A percentile compares a stretch with the other conserved stretches of the same genome.
Conservation (phyloP, 108 stramenopile species). For the Fragilaria crotonensis region DNA sequence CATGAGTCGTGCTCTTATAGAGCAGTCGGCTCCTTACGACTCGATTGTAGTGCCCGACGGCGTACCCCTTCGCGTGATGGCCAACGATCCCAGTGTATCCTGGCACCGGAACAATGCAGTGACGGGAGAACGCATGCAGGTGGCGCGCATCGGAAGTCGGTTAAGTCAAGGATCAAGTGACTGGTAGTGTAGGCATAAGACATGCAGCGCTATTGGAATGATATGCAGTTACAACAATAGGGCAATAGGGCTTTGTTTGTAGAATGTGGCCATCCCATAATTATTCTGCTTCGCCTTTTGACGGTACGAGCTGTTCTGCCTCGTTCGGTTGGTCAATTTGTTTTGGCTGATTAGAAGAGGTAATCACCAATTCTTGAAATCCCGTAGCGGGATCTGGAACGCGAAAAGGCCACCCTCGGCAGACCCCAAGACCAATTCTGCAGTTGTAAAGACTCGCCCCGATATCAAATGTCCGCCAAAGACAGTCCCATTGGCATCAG, state of each 20-base stretch:
- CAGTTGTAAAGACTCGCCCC: slow-evolving; percentile 65
- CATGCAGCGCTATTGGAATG: no score
- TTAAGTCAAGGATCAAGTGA: slow-evolving; percentile 47
- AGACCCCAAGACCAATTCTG: slow-evolving; percentile 68
- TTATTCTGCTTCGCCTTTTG: no score
- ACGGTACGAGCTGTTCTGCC: no score
- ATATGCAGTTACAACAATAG: no score
- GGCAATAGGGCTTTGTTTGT: no score
- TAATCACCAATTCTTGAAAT: slow-evolving; percentile 47
- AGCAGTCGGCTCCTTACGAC: slow-evolving; percentile 32
- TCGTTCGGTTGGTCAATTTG: no score
- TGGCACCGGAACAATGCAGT: slow-evolving; percentile 65
- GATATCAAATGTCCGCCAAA: slow-evolving; percentile 73
- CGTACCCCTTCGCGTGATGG: slow-evolving; percentile 61
- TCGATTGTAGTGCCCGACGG: slow-evolving; percentile 5
- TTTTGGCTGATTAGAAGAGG: no score
- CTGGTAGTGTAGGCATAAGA: no score
- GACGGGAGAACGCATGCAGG: slow-evolving; percentile 40
- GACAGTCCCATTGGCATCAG: slow-evolving; percentile 39
- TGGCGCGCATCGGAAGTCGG: slow-evolving; percentile 50
- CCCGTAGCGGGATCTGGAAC: slow-evolving; percentile 53
- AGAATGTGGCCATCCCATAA: no score
- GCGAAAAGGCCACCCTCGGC: slow-evolving; percentile 45
- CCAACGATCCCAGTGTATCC: slow-evolving; percentile 54
- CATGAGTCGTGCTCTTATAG: slow-evolving; percentile 54